These are phyloP conservation scores for Daldinia sp. DNA, from an alignment of 2,329 filamentous ascomycete species.

Conservation along the genomic window DNA sequence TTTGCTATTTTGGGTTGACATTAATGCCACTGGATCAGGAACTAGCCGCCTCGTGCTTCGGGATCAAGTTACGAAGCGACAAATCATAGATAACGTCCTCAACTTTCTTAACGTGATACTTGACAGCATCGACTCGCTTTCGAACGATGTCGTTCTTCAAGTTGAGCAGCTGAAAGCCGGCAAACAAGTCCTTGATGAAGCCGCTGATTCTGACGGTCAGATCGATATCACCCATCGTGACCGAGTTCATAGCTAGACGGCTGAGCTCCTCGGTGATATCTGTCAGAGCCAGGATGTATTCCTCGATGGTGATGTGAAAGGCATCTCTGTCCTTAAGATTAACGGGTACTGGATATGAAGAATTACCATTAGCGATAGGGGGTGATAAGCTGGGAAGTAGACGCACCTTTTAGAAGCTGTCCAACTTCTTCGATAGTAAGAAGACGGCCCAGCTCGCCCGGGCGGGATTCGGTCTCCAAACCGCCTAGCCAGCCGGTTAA, in stretches of 20 bases:
- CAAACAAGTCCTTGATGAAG: constrained; percentile 95
- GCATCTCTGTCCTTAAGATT: constrained; percentile 90
- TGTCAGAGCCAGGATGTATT: constrained; percentile 92
- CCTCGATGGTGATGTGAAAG: constrained; percentile 97
- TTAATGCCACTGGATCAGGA: constrained; percentile 17
- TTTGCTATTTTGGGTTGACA: not conserved
- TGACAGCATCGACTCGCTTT: constrained; percentile 90
- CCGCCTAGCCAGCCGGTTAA: constrained; percentile 83
- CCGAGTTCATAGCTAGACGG: constrained; percentile 91
- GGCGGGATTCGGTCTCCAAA: constrained; percentile 66
- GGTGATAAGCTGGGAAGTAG: not conserved
- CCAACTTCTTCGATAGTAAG: constrained; percentile 91
- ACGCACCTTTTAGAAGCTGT: constrained; percentile 76
- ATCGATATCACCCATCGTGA: constrained; percentile 88
- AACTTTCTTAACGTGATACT: constrained; percentile 97
- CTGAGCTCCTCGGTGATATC: constrained; percentile 90
- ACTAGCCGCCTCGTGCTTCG: constrained; percentile 55
- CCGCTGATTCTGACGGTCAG: constrained; percentile 88
- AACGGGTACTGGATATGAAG: constrained; percentile 74
- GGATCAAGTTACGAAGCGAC: constrained; percentile 84
- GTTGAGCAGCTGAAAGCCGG: constrained; percentile 96
- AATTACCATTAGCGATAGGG: not conserved
- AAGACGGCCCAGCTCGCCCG: constrained; percentile 71
- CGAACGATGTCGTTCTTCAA: constrained; percentile 94
- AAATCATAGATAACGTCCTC: constrained; percentile 98